These are phyloP conservation scores for Sugiyamaella americana DNA, from an alignment of 805 yeast genomes.

Conservation along the genomic window DNA sequence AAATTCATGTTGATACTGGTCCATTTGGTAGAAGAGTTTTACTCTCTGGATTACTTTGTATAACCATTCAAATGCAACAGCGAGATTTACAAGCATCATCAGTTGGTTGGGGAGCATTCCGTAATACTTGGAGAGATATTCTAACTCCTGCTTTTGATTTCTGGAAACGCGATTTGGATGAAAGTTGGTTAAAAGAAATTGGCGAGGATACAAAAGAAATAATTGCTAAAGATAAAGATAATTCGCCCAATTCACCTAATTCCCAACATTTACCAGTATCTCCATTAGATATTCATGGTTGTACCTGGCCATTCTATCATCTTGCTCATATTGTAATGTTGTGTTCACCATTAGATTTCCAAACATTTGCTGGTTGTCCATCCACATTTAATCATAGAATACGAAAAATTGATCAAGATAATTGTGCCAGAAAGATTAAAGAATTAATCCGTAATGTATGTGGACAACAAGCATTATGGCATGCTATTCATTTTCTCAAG, in stretches of 20 bases:
- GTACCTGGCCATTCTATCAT: constrained; percentile 64
- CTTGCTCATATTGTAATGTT: constrained; percentile 67
- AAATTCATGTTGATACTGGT: constrained; percentile 42
- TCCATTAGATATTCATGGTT: constrained; percentile 30
- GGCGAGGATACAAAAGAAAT: not conserved
- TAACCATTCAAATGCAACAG: constrained; percentile 69
- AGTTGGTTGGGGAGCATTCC: constrained; percentile 37
- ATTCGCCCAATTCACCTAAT: constrained; percentile 6
- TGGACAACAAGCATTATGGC: constrained; percentile 51
- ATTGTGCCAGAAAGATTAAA: constrained; percentile 43
- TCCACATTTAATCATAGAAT: constrained; percentile 68
- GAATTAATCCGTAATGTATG: constrained; percentile 45
- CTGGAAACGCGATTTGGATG: constrained; percentile 42
- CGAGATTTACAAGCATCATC: constrained; percentile 54
- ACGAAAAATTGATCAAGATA: constrained; percentile 43
- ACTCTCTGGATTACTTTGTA: constrained; percentile 59
- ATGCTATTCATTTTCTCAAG: constrained; percentile 54
- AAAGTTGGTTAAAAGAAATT: constrained; percentile 1
- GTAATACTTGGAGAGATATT: constrained; percentile 63
- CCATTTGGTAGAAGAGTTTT: constrained; percentile 63
- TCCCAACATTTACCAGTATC: constrained; percentile 6
- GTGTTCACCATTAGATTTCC: constrained; percentile 70
- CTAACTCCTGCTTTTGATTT: constrained; percentile 64
- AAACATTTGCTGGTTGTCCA: constrained; percentile 76
- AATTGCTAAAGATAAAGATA: not conserved